These are phyloP conservation scores for Saposhnikovia divaricata DNA, from an alignment of 129 eudicot species.

Conservation along the genomic window DNA sequence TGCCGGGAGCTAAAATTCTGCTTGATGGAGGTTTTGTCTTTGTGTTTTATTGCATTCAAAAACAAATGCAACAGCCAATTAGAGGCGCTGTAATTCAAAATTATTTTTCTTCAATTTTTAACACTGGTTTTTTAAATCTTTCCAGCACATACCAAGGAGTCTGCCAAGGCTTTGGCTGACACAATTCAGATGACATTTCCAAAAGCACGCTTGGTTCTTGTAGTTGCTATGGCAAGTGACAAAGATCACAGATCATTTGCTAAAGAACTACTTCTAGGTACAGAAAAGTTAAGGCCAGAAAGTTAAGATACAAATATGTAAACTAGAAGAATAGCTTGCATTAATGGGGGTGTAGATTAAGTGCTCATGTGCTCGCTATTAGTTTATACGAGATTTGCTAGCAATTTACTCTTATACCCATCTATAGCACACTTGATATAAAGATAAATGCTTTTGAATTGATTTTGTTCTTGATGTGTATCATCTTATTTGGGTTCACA, in stretches of 20 bases:
- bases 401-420: neutral
- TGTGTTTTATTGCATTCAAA: neutral
- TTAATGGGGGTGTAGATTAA: neutral
- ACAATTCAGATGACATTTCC: slow-evolving; percentile 55
- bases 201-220: slow-evolving; percentile 44
- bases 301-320: neutral
- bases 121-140: neutral
- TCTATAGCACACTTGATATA: neutral
- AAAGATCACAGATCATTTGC: slow-evolving; percentile 92
- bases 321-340: neutral
- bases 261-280: slow-evolving; percentile 60
- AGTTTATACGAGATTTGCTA: neutral
- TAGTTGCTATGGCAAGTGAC: slow-evolving; percentile 96
- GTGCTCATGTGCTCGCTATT: neutral
- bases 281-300: neutral
- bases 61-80: neutral
- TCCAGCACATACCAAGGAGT: slow-evolving; percentile 94
- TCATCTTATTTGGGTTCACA: neutral
- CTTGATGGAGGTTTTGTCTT: slow-evolving; percentile 79
- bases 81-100: neutral
- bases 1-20: slow-evolving; percentile 59
- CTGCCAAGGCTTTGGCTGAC: slow-evolving; percentile 81
- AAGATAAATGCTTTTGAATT: neutral
- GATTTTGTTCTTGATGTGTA: neutral
- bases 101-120: neutral